Evolutionary conservation across 2,329 filamentous ascomycete genomes (phyloP).

Genomic region (Blastomyces gilchristii): DNA sequence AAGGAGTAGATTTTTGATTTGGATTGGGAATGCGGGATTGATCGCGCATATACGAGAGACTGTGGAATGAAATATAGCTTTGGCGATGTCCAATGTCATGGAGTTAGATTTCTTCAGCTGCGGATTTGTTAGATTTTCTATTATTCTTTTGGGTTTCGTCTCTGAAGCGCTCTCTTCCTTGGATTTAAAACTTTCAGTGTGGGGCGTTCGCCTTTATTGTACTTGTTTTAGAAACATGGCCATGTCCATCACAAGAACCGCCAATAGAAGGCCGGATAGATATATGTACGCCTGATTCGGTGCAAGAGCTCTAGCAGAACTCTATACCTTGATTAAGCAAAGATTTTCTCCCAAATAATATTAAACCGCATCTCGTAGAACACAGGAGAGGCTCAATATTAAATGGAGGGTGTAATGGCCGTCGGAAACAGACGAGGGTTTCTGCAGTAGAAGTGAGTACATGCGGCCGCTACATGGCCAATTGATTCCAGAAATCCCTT

Average conservation of each 20-base stretch:
- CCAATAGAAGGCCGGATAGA: not conserved
- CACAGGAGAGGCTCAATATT: not conserved
- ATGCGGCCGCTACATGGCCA: not conserved
- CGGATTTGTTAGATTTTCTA: not conserved
- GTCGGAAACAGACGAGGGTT: not conserved
- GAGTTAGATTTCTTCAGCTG: not conserved
- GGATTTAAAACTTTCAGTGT: not conserved
- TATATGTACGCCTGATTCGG: not conserved
- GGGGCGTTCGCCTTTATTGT: not conserved
- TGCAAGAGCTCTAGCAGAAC: not conserved
- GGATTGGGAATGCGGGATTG: not conserved
- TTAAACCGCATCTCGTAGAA: not conserved
- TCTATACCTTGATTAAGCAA: not conserved
- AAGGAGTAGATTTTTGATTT: constrained; percentile 1
- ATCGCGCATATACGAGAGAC: not conserved
- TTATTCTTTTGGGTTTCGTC: not conserved
- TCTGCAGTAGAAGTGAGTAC: not conserved
- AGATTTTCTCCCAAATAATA: not conserved
- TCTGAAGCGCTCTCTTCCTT: not conserved
- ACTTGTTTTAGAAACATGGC: not conserved
- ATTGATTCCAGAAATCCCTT: not conserved
- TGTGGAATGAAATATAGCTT: not conserved
- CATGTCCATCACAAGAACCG: not conserved
- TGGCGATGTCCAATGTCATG: not conserved
- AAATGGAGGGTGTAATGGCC: not conserved